phyloP scores from a whole-genome alignment of 768 basidiomycete genomes.

The Lactarius sp. region DNA sequence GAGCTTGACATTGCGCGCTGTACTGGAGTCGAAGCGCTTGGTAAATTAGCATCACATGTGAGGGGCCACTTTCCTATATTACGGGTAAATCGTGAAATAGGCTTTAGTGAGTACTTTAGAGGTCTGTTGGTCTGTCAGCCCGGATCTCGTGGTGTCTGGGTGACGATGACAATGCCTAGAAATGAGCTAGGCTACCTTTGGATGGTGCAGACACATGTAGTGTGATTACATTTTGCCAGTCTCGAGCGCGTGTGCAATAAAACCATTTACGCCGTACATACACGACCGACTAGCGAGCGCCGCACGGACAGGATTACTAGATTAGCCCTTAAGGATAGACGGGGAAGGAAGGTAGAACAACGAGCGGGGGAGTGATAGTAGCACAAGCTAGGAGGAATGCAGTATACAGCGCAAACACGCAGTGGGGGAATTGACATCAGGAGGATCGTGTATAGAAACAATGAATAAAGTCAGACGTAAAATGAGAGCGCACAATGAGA shows the following conservation, averaged over 20 bases:
- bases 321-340: background rate
- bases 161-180: background rate
- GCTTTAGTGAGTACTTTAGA: background rate
- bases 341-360: background rate
- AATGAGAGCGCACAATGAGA: background rate
- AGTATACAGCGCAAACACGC: constrained; percentile 5
- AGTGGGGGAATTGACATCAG: background rate
- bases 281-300: background rate
- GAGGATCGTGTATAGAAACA: background rate
- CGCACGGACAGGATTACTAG: background rate
- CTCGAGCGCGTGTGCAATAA: background rate
- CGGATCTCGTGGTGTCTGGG: no score
- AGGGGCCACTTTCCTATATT: background rate
- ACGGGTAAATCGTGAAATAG: background rate
- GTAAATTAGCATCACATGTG: background rate
- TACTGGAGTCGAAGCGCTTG: no score
- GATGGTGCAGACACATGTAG: background rate
- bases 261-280: background rate
- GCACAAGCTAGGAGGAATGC: background rate
- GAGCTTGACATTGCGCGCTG: background rate
- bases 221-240: background rate
- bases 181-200: background rate
- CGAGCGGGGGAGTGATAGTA: background rate
- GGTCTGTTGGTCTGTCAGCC: no score
- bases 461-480: background rate